phyloP scores from a whole-genome alignment of 371 early-diverging fungal genomes.

The Mortierella sp. region DNA sequence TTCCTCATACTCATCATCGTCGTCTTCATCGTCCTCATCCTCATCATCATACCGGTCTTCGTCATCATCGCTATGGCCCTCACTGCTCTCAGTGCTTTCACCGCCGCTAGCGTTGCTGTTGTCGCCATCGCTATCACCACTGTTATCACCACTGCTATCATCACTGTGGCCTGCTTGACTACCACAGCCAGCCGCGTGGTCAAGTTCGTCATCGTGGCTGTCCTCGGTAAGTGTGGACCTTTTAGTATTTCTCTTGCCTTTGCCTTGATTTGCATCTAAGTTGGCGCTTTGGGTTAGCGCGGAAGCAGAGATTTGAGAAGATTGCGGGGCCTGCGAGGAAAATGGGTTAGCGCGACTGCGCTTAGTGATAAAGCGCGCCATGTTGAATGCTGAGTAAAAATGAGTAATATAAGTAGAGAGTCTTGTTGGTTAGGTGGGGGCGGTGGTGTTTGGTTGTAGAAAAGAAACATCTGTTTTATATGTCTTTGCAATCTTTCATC shows the following conservation, averaged over 20 bases:
- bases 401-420: background rate
- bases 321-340: background rate
- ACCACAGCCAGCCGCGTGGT: background rate
- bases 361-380: slow-evolving; percentile 1
- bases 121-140: background rate
- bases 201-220: too few species aligned
- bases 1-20: slow-evolving; percentile 2
- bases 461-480: background rate
- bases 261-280: too few species aligned
- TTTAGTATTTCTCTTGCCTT: too few species aligned
- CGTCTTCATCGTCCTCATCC: slow-evolving; percentile 1
- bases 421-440: background rate
- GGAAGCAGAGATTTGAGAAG: background rate
- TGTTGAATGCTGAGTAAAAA: background rate
- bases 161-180: background rate
- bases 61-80: background rate
- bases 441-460: background rate
- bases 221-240: too few species aligned
- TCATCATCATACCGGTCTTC: background rate
- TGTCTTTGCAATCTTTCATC: background rate
- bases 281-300: too few species aligned
- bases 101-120: background rate
- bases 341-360: background rate
- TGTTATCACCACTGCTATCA: background rate
- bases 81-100: background rate